Percentiles rank a stretch among this genome's conserved stretches.
phyloP scores from a whole-genome alignment of 202 grass and related monocot genomes.

The Musa balbisiana region DNA sequence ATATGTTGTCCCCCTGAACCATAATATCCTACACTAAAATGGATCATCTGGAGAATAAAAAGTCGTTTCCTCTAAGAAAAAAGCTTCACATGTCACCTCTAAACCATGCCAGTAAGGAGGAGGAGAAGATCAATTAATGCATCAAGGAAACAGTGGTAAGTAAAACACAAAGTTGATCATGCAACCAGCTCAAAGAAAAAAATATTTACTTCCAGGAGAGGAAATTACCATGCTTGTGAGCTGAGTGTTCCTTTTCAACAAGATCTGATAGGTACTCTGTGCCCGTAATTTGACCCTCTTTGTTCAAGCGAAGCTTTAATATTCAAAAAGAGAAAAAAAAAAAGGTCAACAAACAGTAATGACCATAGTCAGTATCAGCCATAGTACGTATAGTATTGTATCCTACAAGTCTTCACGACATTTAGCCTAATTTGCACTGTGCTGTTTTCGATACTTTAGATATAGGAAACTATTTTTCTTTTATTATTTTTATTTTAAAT shows the following conservation, averaged over 20 bases:
- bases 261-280: conserved; percentile 91
- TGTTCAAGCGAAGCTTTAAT: conserved; percentile 76
- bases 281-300: conserved; percentile 62
- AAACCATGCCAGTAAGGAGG: too few relatives aligned
- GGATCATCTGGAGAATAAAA: too few relatives aligned
- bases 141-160: too few relatives aligned
- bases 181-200: background rate
- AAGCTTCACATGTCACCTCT: too few relatives aligned
- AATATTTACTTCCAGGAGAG: background rate
- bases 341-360: background rate
- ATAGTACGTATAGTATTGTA: background rate
- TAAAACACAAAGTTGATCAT: background rate
- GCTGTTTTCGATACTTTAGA: background rate
- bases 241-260: conserved; percentile 80
- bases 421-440: background rate
- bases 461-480: too few relatives aligned
- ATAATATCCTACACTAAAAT: too few relatives aligned
- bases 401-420: background rate
- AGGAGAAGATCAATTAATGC: too few relatives aligned
- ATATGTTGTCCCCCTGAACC: too few relatives aligned
- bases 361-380: background rate
- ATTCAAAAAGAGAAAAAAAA: conserved; percentile 11
- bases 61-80: too few relatives aligned
- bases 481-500: background rate
- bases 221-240: conserved; percentile 65